A percentile compares a stretch with the other conserved stretches of the same genome.
Evolutionary conservation across 2,329 filamentous ascomycete species (phyloP).

Genomic region (Metarhizium anisopliae): DNA sequence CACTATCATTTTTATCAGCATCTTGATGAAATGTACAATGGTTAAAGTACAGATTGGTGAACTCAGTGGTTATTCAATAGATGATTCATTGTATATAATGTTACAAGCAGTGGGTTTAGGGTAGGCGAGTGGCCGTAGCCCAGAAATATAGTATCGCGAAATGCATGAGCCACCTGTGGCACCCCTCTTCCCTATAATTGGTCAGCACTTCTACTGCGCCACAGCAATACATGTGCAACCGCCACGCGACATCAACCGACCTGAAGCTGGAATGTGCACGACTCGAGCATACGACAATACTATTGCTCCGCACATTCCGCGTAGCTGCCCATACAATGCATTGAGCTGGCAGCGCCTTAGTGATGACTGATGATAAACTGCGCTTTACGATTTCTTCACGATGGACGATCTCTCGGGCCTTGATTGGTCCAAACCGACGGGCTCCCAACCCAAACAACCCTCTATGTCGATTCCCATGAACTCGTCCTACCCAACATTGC

Average conservation of each 20-base stretch:
- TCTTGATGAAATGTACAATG: too few relatives aligned
- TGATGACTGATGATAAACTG: slow-evolving; percentile 2
- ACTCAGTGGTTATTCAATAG: too few relatives aligned
- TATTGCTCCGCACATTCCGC: neutral
- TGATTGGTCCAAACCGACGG: slow-evolving; percentile 43
- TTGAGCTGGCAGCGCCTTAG: slow-evolving; percentile 6
- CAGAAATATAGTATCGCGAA: neutral
- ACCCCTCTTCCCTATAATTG: neutral
- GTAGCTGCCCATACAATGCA: slow-evolving; percentile 1
- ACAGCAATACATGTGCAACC: neutral
- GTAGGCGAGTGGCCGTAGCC: too few relatives aligned
- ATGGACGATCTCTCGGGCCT: slow-evolving; percentile 57
- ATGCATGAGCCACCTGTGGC: neutral
- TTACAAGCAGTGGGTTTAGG: too few relatives aligned
- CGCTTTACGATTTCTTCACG: slow-evolving; percentile 11
- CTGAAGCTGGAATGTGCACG: neutral
- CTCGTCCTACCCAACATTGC: slow-evolving; percentile 40
- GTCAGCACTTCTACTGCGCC: neutral
- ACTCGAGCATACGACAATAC: neutral
- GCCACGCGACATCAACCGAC: neutral
- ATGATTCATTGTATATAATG: too few relatives aligned
- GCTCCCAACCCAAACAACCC: slow-evolving; percentile 25
- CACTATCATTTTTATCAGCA: too few relatives aligned
- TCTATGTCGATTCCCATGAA: slow-evolving; percentile 23
- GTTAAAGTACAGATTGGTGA: too few relatives aligned